These are phyloP conservation scores for Takakia lepidozioides DNA, from an alignment of 225 moss, liverwort and hornwort species.

Conservation along the genomic window DNA sequence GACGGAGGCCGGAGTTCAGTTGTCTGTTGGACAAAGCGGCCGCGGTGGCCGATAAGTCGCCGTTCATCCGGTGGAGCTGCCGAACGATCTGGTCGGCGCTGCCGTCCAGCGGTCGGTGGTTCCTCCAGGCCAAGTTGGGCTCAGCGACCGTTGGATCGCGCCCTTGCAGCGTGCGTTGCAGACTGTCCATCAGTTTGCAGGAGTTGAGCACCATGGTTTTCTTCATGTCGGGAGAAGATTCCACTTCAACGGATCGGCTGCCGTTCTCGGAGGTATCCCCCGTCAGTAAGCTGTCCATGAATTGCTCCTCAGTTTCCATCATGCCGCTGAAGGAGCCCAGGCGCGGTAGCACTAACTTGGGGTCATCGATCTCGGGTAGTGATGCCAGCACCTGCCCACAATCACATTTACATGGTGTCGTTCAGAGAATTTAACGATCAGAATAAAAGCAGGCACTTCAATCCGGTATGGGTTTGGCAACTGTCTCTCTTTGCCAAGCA, in stretches of 20 bases:
- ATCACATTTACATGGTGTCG: too few relatives aligned
- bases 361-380: constrained; percentile 76
- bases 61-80: too few relatives aligned
- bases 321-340: constrained; percentile 59
- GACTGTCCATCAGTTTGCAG: too few relatives aligned
- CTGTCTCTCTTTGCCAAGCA: too few relatives aligned
- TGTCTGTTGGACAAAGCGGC: too few relatives aligned
- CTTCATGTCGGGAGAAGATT: constrained; percentile 29
- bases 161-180: too few relatives aligned
- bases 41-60: too few relatives aligned
- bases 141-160: neutral
- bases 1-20: constrained; percentile 21
- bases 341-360: constrained; percentile 65
- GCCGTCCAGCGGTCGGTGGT: constrained; percentile 15
- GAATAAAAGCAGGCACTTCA: too few relatives aligned
- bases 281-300: constrained; percentile 52
- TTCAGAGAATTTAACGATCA: too few relatives aligned
- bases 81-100: too few relatives aligned
- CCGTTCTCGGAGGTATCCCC: constrained; percentile 25
- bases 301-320: constrained; percentile 57
- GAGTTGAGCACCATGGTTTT: constrained; percentile 8
- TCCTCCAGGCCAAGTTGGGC: constrained; percentile 9
- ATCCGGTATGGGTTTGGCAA: too few relatives aligned
- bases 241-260: constrained; percentile 25
- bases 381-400: constrained; percentile 65